Conservation (phyloP, 306 rosid species). For the Vachellia collinsii region DNA sequence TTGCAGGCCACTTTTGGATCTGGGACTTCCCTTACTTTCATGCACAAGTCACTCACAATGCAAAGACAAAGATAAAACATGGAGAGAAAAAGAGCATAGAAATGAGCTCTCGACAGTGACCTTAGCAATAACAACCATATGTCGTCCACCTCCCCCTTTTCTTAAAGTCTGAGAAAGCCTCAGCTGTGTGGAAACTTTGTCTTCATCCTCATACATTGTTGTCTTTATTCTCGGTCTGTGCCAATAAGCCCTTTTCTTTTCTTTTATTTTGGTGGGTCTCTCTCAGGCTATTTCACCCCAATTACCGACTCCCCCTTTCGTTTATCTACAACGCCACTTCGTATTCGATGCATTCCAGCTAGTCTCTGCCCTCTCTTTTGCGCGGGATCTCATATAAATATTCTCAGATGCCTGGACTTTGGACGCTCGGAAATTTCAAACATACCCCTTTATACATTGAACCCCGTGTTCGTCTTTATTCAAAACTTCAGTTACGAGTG, state of each 20-base stretch:
- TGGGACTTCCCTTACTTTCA: slow-evolving; percentile 75
- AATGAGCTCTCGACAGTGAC: slow-evolving; percentile 51
- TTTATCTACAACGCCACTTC: background rate
- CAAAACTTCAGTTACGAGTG: background rate
- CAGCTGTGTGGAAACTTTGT: slow-evolving; percentile 81
- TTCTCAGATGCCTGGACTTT: background rate
- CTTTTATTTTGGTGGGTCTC: slow-evolving; percentile 49
- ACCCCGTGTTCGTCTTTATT: background rate
- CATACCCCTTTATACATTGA: background rate
- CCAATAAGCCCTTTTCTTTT: slow-evolving; percentile 53
- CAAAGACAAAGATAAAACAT: slow-evolving; percentile 13
- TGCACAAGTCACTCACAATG: slow-evolving; percentile 40
- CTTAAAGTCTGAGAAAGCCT: slow-evolving; percentile 84
- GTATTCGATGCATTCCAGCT: slow-evolving; percentile 37
- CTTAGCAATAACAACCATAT: slow-evolving; percentile 53
- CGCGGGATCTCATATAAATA: background rate
- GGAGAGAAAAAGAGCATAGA: background rate
- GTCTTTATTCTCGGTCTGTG: slow-evolving; percentile 76
- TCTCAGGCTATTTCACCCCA: slow-evolving; percentile 22
- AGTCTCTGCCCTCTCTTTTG: slow-evolving; percentile 11
- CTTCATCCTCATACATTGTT: slow-evolving; percentile 57
- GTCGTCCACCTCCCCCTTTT: slow-evolving; percentile 45
- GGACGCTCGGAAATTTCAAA: background rate
- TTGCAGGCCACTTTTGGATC: slow-evolving; percentile 50
- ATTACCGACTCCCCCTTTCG: background rate